A percentile compares a stretch with the other conserved stretches of the same genome.
phyloP scores from a whole-genome alignment of 2,329 filamentous ascomycete genomes.

The Cladosporium sp. region DNA sequence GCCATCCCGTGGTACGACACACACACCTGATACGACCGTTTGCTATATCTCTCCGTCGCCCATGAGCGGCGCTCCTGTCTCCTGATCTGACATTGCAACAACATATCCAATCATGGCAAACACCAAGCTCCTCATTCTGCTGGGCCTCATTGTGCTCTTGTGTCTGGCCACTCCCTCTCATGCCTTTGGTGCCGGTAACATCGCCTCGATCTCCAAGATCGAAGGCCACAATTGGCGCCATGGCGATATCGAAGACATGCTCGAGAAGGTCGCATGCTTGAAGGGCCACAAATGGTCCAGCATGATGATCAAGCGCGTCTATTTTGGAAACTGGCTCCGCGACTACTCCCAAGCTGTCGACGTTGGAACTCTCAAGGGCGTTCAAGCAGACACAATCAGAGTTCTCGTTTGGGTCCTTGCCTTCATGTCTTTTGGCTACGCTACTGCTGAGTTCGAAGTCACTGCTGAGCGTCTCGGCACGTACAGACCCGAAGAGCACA shows the following conservation, averaged over 20 bases:
- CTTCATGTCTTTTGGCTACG: conserved; percentile 55
- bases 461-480: conserved; percentile 49
- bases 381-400: conserved; percentile 51
- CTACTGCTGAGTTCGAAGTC: conserved; percentile 54
- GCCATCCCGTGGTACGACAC: conserved; percentile 1
- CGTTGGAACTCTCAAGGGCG: conserved; percentile 50
- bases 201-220: conserved; percentile 38
- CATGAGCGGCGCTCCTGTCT: neutral
- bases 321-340: conserved; percentile 43
- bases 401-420: conserved; percentile 53
- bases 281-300: conserved; percentile 79
- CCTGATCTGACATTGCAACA: neutral
- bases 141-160: conserved; percentile 25
- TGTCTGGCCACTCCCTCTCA: conserved; percentile 27
- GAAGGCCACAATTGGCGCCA: conserved; percentile 50
- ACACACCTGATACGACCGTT: neutral
- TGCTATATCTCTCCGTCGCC: neutral
- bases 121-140: conserved; percentile 19
- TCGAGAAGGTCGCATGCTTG: conserved; percentile 45
- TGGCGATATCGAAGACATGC: conserved; percentile 51
- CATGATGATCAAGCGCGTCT: conserved; percentile 49
- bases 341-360: conserved; percentile 55
- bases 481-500: conserved; percentile 52
- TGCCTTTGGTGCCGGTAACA: conserved; percentile 48
- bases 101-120: conserved; percentile 9